These are phyloP conservation scores for Arthrobotrys megalospora DNA, from an alignment of 2,329 filamentous ascomycete species.

Conservation along the genomic window DNA sequence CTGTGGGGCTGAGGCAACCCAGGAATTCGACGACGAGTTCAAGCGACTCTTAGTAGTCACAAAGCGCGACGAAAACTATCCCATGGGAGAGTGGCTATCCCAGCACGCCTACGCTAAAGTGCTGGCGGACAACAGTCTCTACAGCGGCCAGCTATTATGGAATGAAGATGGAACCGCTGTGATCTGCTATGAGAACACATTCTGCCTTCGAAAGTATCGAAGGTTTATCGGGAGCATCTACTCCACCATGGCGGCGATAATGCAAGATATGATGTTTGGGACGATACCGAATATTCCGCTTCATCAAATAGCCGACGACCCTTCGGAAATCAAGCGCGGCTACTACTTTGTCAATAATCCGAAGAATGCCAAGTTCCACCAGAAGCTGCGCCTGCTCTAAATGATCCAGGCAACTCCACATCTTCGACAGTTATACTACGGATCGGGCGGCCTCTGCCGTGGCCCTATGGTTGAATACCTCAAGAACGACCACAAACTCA, in stretches of 20 bases:
- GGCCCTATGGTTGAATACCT: neutral
- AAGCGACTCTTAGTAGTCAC: neutral
- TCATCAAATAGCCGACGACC: neutral
- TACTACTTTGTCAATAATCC: neutral
- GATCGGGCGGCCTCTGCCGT: neutral
- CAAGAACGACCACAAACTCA: neutral
- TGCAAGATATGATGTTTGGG: neutral
- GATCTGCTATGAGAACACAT: neutral
- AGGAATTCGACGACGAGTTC: neutral
- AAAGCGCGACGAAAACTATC: neutral
- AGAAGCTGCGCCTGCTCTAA: neutral
- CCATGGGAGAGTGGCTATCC: constrained; percentile 14
- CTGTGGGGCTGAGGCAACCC: no score
- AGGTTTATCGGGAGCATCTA: neutral
- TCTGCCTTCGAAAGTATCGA: neutral
- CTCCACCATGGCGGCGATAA: neutral
- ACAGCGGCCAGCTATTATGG: neutral
- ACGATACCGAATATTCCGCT: neutral
- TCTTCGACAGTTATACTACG: neutral
- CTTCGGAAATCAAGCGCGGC: neutral
- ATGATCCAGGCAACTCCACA: neutral
- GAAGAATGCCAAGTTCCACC: neutral
- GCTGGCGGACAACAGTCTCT: neutral
- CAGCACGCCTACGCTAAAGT: constrained; percentile 19
- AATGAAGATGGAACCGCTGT: neutral